Evolutionary conservation across 2,329 filamentous ascomycete species (phyloP), one percentile per base, ranked within the genome.

Genomic region (Fusarium gaditjirri): DNA sequence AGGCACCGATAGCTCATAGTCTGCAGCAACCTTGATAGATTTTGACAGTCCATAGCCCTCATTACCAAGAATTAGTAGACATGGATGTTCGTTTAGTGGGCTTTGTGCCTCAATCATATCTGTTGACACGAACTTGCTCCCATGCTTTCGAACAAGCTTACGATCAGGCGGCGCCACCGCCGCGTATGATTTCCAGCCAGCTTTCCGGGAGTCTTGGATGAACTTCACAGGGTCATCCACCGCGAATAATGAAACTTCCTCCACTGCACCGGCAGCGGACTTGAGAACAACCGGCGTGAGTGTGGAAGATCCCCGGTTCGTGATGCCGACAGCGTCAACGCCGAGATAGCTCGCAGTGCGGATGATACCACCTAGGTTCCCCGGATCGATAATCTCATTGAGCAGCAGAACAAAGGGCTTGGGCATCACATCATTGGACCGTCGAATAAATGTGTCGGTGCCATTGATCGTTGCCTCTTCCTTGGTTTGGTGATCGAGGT

Each of bases 271-370:
- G 0, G 94, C 91, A 2, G 95, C 94, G 0, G 95, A 93, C 81
- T 98, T 98, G 67, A 97, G 87, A 0, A 93, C 91, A 13, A 95
- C 89, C 0, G 94, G 88, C 12, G 91, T 93, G 67, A 98, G 84
- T 0, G 90, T 88, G 0, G 95, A 93, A 21, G 92, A 93, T 75
- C 90, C 92, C 65, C 90, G 89, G 35, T 88, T 90, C 6, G 94
- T 93, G 60, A 97, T 90, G 5, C 90, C 90, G 25, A 99, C 89
- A 8, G 93, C 95, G 61, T 95, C 93, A 10, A 94, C 92, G 27
- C 95, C 95, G n/a, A 98, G 88, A 80, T 96, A 98, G 77, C 94
- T 92, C 5, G 94, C 94, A 10, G 94, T 94, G 39, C 96, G 92
- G 46, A 98, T 86, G 66, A 98, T 95, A 27, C 91, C 94, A 44